Percentiles rank a stretch among this genome's conserved stretches.
These are phyloP conservation scores for Coprinellus micaceus DNA, from an alignment of 768 basidiomycete genomes.

Conservation along the genomic window DNA sequence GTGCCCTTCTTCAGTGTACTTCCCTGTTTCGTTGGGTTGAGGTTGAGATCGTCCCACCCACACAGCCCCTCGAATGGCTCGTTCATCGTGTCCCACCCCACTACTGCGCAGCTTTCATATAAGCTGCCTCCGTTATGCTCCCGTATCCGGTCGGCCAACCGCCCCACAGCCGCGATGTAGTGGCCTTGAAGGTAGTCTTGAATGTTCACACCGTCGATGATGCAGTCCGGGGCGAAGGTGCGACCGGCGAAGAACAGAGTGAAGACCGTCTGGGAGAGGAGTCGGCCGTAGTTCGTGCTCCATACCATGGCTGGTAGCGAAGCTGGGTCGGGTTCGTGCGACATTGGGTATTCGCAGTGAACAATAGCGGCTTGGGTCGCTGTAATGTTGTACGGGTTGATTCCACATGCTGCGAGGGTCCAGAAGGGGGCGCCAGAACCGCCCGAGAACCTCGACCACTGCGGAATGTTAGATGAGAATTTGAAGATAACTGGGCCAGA, in stretches of 20 bases:
- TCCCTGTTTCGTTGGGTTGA: constrained; percentile 63
- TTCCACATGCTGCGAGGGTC: constrained; percentile 87
- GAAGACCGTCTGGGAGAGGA: constrained; percentile 85
- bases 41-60: constrained; percentile 62
- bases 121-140: constrained; percentile 62
- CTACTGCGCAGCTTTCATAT: constrained; percentile 80
- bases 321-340: constrained; percentile 61
- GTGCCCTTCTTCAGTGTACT: constrained; percentile 83
- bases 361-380: constrained; percentile 82
- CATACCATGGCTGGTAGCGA: constrained; percentile 91
- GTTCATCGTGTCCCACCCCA: constrained; percentile 97
- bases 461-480: too few relatives aligned
- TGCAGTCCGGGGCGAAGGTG: constrained; percentile 85
- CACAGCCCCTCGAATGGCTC: constrained; percentile 87
- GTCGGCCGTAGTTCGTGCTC: constrained; percentile 92
- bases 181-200: constrained; percentile 84
- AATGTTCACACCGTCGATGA: constrained; percentile 88
- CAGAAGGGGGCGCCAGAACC: constrained; percentile 95
- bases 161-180: constrained; percentile 71
- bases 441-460: constrained; percentile 96
- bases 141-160: constrained; percentile 69
- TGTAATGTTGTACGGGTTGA: constrained; percentile 82
- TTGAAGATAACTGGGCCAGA: too few relatives aligned
- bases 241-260: constrained; percentile 93
- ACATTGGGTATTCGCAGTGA: constrained; percentile 81